Evolutionary conservation across 805 yeast genomes (phyloP).

Genomic region (Cyberlindnera americana): DNA sequence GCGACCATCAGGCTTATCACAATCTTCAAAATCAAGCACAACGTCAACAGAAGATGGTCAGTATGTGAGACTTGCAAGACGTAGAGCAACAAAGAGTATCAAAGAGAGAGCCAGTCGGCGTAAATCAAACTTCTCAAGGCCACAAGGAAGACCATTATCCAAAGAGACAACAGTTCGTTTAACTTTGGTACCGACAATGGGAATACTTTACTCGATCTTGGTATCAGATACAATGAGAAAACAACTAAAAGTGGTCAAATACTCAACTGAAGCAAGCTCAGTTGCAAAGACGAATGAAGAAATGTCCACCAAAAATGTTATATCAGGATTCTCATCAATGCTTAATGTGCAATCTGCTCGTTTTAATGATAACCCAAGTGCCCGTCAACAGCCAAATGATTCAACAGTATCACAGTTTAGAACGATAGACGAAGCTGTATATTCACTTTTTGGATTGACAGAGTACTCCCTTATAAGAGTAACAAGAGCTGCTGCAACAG

Average conservation of each 20-base stretch:
- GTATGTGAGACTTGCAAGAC: slow-evolving; percentile 27
- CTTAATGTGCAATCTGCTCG: slow-evolving; percentile 22
- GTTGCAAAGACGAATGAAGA: slow-evolving; percentile 18
- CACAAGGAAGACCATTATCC: slow-evolving; percentile 43
- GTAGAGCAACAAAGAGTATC: slow-evolving; percentile 23
- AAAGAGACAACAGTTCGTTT: slow-evolving; percentile 49
- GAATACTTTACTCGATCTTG: slow-evolving; percentile 41
- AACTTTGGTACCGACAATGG: slow-evolving; percentile 43
- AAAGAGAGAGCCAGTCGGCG: slow-evolving; percentile 19
- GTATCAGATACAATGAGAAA: slow-evolving; percentile 30
- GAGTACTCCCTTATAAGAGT: slow-evolving; percentile 47
- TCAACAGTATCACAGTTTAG: slow-evolving; percentile 32
- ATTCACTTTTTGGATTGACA: slow-evolving; percentile 37
- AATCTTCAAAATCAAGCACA: slow-evolving; percentile 4
- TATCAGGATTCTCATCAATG: slow-evolving; percentile 23
- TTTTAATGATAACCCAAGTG: slow-evolving; percentile 29
- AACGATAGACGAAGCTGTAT: slow-evolving; percentile 44
- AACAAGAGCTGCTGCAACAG: slow-evolving; percentile 52
- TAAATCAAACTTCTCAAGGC: slow-evolving; percentile 17
- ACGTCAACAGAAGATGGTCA: slow-evolving; percentile 10
- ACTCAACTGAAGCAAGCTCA: slow-evolving; percentile 13
- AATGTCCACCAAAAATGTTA: slow-evolving; percentile 20
- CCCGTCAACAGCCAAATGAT: neutral
- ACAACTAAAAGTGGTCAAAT: slow-evolving; percentile 24
- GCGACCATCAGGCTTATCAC: slow-evolving; percentile 1